Base-by-base conservation (phyloP, 805 yeast species). In the Saturnispora serradocipensis region DNA sequence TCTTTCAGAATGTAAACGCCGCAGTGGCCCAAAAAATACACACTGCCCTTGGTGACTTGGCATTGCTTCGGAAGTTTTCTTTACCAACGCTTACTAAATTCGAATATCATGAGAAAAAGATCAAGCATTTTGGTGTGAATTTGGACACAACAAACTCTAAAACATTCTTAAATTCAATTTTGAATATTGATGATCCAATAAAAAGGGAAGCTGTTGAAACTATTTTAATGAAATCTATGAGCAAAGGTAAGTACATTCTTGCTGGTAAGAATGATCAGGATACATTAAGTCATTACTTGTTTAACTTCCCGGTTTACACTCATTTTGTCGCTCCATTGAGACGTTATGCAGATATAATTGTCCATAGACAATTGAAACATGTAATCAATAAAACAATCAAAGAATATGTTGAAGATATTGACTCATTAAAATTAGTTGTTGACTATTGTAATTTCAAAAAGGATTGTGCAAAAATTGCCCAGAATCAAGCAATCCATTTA, bases 401-500 rank as follows among this genome's bases (percentile, higher is more conserved):
- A 15, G 76, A 73, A 40, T 66, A 71, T 45, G 62, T 65, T 18
- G 79, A 77, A 46, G 88, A 82, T 54, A 63, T 80, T 49, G 91
- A 86, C 38, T 72, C 89, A 0, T 72, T 90, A 59, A 84, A 86
- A 61, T 84, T 87, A 60, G 78, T 87, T 32, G 84, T 96, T 10
- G 97, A 91, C 61, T 90, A 89, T 66, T 91, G 97, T 69, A 89
- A 88, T 60, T 93, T 91, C 75, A 89, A 90, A 68, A 88, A 89
- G 64, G 98, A 91, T 62, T 90, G 97, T 66, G 93, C 98, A 2
- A 82, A 81, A 56, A 80, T 80, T 55, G 97, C 97, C 1, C 98
- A 91, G 68, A 95, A 88, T 59, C 99, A 93, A 68, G 91, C 96
- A 13, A 81, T 90, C 50, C 99, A 93, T 65, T 73, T 93, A 56